Evolutionary conservation across 2,329 filamentous ascomycete genomes (phyloP), one percentile per base, ranked within the genome.

Genomic region (Xylaria sp.): DNA sequence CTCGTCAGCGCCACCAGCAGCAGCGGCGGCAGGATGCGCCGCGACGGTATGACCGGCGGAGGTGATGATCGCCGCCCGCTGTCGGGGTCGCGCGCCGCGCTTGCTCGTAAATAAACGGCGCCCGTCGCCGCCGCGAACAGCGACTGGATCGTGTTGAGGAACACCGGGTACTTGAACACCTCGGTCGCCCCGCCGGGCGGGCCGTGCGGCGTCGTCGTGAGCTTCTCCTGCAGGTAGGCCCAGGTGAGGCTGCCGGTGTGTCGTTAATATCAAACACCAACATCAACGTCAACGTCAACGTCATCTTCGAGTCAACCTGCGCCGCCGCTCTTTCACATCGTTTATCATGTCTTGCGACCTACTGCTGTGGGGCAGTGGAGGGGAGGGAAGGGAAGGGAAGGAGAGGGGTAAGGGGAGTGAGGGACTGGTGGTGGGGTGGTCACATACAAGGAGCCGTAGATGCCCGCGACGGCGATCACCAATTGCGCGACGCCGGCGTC

Each of bases 121-220:
- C 94, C 94, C 7, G 90, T 90, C 7, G 88, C 76, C 37, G 91
- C 91, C 16, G 93, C 93, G 72, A 97, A 93, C 65, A 88, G 77
- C 34, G 93, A 96, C 75, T 99, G 94, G 57, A 97, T 86, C 5
- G 94, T 97, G 76, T 97, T 97, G 66, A 99, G 86, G 72, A 97
- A 93, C 67, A 99, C 87, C 51, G 94, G 90, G 73, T 92, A 97
- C 62, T 89, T 91, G 83, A 96, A 99, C 65, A 90, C 86, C 71
- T 95, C 87, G 40, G 83, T 84, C 24, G 80, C n/a, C n/a, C n/a
- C 74, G 49, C 80, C 73, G 4, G 77, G 70, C 19, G 87, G 76
- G 54, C 89, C 89, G 74, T 97, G 94, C 7, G 86, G 82, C 9
- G 92, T 97, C 13, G 94, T 99, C 22, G 94, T 97, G 68, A 99